Evolutionary conservation across 768 basidiomycete species (phyloP), one percentile per base, ranked within the genome.

Genomic region (Amanita muscaria): DNA sequence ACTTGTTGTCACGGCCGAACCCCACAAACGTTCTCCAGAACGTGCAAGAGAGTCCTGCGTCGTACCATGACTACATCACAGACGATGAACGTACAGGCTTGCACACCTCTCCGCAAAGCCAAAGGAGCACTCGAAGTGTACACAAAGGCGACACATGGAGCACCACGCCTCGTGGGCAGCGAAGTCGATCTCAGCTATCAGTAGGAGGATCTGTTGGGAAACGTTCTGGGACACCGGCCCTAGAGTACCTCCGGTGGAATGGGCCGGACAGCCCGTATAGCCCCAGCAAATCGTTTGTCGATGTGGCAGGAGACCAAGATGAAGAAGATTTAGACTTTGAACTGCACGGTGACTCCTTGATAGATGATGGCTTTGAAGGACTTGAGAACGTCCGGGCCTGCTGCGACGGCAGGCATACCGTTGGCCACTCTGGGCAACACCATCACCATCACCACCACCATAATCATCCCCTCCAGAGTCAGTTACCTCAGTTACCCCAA

Each of bases 321-420:
- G 74, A 77, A 0, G 79, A 79, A 2, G 87, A 82, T 16, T 66
- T 86, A 1, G 86, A 88, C 54, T 88, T 93, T 56, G 88, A 93
- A 64, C 66, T 91, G 24, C 82, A 92, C 53, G 86, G 78, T 15
- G 83, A 80, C 15, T 70, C 71, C 16, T 60, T 75, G 50, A 83
- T 79, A 10, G 87, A 88, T 51, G 80, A 80, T 24, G 88, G 79
- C 4, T 98, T 78, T 58, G 93, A 97, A 56, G 92, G 91, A 0
- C 62, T 98, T 44, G 93, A 97, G 67, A 97, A 98, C 55, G 92
- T 97, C 16, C 76, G 94, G 18, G 91, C 86, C 1, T 91, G 88
- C 59, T 91, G 88, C 54, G 87, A 89, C 59, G 88, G 88, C 15
- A 72, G 78, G 41, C 89, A 92, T 61, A 90, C 88, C 1, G 87